Evolutionary conservation across 441 rosid genomes (phyloP).

Genomic region (Croton laevigatus): DNA sequence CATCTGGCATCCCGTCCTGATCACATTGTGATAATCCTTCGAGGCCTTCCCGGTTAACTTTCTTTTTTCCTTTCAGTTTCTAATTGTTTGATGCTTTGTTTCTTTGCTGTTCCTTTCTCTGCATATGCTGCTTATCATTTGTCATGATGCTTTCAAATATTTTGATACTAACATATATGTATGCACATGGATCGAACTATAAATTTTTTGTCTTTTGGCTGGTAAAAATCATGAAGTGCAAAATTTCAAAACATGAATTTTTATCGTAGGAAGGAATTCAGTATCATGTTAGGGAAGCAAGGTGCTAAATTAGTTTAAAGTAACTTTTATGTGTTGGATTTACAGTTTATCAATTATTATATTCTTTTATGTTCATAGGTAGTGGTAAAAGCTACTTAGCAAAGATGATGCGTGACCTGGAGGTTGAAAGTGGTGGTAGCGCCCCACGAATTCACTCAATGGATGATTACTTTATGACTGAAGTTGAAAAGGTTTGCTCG

Average conservation of each 20-base stretch:
- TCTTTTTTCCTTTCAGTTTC: neutral
- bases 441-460: slow-evolving; percentile 96
- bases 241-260: neutral
- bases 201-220: neutral
- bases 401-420: slow-evolving; percentile 81
- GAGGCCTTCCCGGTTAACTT: slow-evolving; percentile 87
- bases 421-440: slow-evolving; percentile 82
- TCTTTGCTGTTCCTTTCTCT: neutral
- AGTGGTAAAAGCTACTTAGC: slow-evolving; percentile 97
- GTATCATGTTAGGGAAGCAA: neutral
- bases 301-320: neutral
- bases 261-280: slow-evolving; percentile 1
- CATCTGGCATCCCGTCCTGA: slow-evolving; percentile 64
- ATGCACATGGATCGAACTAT: neutral
- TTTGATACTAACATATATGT: neutral
- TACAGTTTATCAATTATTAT: neutral
- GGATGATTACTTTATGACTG: slow-evolving; percentile 98
- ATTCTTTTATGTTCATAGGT: slow-evolving; percentile 38
- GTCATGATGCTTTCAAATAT: neutral
- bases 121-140: neutral
- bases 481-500: slow-evolving; percentile 78
- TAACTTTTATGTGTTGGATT: neutral
- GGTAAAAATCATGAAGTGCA: neutral
- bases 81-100: neutral
- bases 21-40: slow-evolving; percentile 76